Evolutionary conservation across 78 protist genomes (phyloP).

Genomic region (Capsaspora owczarzaki): DNA sequence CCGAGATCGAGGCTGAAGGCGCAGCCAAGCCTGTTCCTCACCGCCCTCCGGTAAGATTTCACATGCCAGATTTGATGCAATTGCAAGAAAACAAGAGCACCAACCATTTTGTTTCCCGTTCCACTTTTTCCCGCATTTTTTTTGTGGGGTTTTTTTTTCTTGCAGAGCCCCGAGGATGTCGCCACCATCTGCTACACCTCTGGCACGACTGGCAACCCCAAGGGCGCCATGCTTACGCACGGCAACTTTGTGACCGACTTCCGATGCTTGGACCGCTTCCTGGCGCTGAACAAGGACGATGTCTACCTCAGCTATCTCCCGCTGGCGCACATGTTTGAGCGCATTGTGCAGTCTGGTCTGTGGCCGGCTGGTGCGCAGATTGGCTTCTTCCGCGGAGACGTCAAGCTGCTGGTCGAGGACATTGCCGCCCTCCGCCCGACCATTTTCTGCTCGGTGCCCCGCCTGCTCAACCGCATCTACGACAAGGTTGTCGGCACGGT

Average conservation of each 20-base stretch:
- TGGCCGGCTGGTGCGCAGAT: constrained; percentile 34
- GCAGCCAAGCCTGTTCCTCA: neutral
- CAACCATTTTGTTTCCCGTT: neutral
- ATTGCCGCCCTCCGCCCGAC: constrained; percentile 76
- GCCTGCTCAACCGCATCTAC: constrained; percentile 67
- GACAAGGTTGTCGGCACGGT: neutral
- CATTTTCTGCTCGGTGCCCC: constrained; percentile 83
- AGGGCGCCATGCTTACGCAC: constrained; percentile 50
- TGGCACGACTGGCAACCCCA: constrained; percentile 94
- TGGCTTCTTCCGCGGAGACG: constrained; percentile 67
- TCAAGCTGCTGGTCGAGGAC: constrained; percentile 61
- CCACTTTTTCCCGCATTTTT: neutral
- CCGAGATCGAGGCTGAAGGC: neutral
- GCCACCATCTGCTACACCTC: constrained; percentile 73
- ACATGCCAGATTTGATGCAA: too few relatives aligned
- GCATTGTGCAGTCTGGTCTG: constrained; percentile 22
- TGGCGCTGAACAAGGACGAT: neutral
- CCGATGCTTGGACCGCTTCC: neutral
- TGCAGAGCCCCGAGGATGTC: constrained; percentile 3
- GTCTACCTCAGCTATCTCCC: constrained; percentile 81
- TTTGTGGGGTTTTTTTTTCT: neutral
- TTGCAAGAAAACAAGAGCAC: too few relatives aligned
- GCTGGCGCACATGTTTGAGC: constrained; percentile 90
- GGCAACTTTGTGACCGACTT: constrained; percentile 7
- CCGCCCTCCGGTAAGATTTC: neutral